Base-by-base conservation (phyloP, 2,329 filamentous ascomycete species). In the Cladobotryum protrusum region DNA sequence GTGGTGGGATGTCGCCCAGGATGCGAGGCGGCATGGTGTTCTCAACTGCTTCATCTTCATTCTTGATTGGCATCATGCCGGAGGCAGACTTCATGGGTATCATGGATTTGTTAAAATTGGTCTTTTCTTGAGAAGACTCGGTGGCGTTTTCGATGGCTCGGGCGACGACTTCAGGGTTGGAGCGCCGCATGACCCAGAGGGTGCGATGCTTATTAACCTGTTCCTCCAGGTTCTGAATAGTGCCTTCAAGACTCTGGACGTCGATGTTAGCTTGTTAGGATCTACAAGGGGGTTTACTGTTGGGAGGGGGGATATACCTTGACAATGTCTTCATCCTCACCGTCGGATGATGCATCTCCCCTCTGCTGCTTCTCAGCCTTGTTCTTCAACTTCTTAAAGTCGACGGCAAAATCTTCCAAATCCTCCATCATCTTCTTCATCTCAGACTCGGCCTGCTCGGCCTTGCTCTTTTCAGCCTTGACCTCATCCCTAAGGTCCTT, bases 181-280 rank as follows among this genome's bases (percentile, higher is more conserved):
- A 54, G 46, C 67, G 63, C 50, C 66, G 67, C 57, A 63, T 63
- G 51, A 65, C 53, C 67, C 66, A 69, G 43, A 69, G 60, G 5
- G 64, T 61, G 43, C 62, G 66, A 4, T 65, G 60, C 40, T 62
- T 63, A 52, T 66, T 69, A 52, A 67, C 59, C 47, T 70, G 66
- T 20, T 64, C 64, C 52, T 70, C 64, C 5, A 70, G 58, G 24
- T 67, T 59, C 41, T 62, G 57, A 50, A 67, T 63, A 1, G 59
- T 63, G 8, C 59, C 57, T 29, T 67, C 62, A n/a, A 69, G 59
- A 12, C 58, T 56, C 66, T 69, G 33, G 7, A 29, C 24, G 11
- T 29, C 24, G 20, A 13, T 24, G 11, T 14, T 18, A 20, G 29
- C 32, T 32, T 14, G 18, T 13, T 37, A 17, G 35, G 17, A 43